Percentiles rank a stretch among this genome's conserved stretches.
Evolutionary conservation across 2,329 filamentous ascomycete genomes (phyloP).

Genomic region (Aureobasidium sp.): DNA sequence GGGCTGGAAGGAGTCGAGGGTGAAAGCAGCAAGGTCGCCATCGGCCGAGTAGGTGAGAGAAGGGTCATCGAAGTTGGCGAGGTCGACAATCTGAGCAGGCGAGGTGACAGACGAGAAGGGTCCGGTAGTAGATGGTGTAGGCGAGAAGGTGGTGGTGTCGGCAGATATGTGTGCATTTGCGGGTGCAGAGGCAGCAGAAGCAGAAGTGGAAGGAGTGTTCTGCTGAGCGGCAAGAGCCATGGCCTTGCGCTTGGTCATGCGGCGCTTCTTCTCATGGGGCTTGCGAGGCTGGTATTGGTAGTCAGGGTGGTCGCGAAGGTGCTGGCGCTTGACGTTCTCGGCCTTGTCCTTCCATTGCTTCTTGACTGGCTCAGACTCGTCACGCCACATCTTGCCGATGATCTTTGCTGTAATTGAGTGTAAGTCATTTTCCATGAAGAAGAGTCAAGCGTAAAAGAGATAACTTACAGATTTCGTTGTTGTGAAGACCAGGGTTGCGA

Average conservation of each 20-base stretch:
- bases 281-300: constrained; percentile 44
- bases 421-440: neutral
- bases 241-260: constrained; percentile 25
- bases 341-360: constrained; percentile 34
- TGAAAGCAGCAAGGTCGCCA: constrained; percentile 11
- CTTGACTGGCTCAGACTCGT: constrained; percentile 32
- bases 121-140: neutral
- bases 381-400: constrained; percentile 37
- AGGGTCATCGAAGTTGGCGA: constrained; percentile 4
- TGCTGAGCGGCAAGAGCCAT: constrained; percentile 8
- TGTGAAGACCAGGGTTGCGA: constrained; percentile 35
- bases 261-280: constrained; percentile 40
- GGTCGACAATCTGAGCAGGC: constrained; percentile 10
- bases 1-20: constrained; percentile 10
- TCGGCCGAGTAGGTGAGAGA: neutral
- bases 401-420: constrained; percentile 23
- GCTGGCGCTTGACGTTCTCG: constrained; percentile 34
- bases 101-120: constrained; percentile 4
- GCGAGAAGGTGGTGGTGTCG: neutral
- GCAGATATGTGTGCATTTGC: neutral
- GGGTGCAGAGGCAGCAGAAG: neutral
- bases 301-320: constrained; percentile 35
- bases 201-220: neutral
- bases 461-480: constrained; percentile 40
- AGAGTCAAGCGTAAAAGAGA: neutral